Evolutionary conservation across 192 early-diverging fungal genomes (phyloP).

Genomic region (Gonapodya prolifera): DNA sequence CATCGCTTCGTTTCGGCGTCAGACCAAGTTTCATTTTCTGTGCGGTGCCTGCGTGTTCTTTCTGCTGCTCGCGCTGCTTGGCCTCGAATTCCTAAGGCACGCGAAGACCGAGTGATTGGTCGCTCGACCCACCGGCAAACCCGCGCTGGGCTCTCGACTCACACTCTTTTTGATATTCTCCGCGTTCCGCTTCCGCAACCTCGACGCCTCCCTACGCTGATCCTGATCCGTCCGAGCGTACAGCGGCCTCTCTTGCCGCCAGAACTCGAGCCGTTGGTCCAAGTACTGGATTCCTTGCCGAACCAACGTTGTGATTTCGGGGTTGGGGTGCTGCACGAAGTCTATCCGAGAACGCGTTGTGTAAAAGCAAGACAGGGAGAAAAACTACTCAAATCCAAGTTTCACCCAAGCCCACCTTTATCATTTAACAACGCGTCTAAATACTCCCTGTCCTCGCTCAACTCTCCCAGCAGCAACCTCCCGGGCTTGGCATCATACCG

Average conservation of each 20-base stretch:
- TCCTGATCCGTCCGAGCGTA: slow-evolving; percentile 26
- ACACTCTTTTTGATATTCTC: slow-evolving; percentile 1
- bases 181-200: too few relatives aligned
- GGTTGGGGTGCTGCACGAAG: slow-evolving; percentile 34
- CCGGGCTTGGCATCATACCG: background rate
- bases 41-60: background rate
- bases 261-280: slow-evolving; percentile 32
- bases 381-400: background rate
- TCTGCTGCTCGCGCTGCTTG: background rate
- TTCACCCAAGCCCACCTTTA: slow-evolving; percentile 15
- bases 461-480: slow-evolving; percentile 18
- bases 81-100: background rate
- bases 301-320: slow-evolving; percentile 26
- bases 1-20: too few relatives aligned
- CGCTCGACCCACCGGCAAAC: background rate
- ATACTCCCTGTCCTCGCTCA: slow-evolving; percentile 29
- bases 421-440: slow-evolving; percentile 24
- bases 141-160: background rate
- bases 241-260: slow-evolving; percentile 45
- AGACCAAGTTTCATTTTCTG: too few relatives aligned
- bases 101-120: background rate
- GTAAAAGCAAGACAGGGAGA: background rate
- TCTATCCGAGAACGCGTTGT: slow-evolving; percentile 11
- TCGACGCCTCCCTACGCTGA: slow-evolving; percentile 1
- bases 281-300: slow-evolving; percentile 37